phyloP scores from a whole-genome alignment of 371 early-diverging fungal species.

The Rhizopus delemar region DNA sequence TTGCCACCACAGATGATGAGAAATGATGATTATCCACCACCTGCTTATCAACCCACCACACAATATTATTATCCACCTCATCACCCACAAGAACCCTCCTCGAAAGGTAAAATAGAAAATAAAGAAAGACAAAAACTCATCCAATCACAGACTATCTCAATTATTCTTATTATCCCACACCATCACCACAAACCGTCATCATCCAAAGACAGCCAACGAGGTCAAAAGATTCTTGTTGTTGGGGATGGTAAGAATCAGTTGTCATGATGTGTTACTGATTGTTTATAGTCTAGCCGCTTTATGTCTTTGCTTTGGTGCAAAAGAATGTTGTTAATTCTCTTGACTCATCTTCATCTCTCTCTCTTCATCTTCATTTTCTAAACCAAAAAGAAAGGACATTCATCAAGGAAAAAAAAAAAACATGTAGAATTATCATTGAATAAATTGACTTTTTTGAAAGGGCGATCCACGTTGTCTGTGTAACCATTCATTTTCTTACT shows the following conservation, averaged over 20 bases:
- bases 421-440: too few species aligned
- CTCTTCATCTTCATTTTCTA: too few species aligned
- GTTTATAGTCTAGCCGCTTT: conserved; percentile 14
- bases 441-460: not conserved
- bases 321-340: conserved; percentile 13
- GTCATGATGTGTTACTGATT: not conserved
- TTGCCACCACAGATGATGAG: conserved; percentile 1
- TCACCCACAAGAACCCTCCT: not conserved
- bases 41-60: conserved; percentile 11
- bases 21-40: conserved; percentile 6
- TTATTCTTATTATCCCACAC: conserved; percentile 33
- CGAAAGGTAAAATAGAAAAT: conserved; percentile 1
- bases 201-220: conserved; percentile 31
- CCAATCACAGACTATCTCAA: not conserved
- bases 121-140: not conserved
- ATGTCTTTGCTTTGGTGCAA: conserved; percentile 16
- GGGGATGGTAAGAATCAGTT: conserved; percentile 32
- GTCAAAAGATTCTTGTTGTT: conserved; percentile 42
- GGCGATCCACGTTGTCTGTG: conserved; percentile 4
- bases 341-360: not conserved
- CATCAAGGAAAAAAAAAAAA: too few species aligned
- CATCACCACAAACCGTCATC: conserved; percentile 36
- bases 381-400: too few species aligned
- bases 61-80: not conserved
- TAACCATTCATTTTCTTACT: not conserved